Evolutionary conservation across 495 filamentous ascomycete genomes (phyloP), one percentile per base, ranked within the genome.

Genomic region (Bacidia gigantensis): DNA sequence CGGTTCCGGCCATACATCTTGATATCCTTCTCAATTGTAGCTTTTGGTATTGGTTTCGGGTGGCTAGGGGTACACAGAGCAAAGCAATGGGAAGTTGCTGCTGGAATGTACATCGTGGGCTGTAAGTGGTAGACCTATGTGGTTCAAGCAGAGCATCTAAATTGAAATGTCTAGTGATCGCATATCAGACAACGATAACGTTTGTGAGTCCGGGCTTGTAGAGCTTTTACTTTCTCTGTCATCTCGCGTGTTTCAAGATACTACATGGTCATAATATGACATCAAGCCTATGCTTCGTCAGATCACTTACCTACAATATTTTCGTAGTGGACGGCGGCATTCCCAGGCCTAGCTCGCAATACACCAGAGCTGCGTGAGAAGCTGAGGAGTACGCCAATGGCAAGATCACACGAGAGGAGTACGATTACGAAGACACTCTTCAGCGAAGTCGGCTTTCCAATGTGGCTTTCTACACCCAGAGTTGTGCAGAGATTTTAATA

Each of bases 181-280:
- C 78, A 22, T 81, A 82, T 58, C 79, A 83, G 63, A 80, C 78
- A 0, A 78, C 75, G 1, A 65, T 83, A 48, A 82, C 79, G 11
- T 83, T 81, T 62, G 29, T 35, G 14, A 35, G 29, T 35, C 7
- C 7, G 14, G 29, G 29, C 14, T 35, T 35, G 5, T 5, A 14
- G 29, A 35, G 7, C 14, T 14, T 35, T 7, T 35, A 35, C n/a
- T n/a, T n/a, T n/a, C n/a, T n/a, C n/a, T n/a, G n/a, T n/a, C n/a
- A n/a, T n/a, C n/a, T n/a, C n/a, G n/a, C n/a, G n/a, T n/a, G n/a
- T n/a, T n/a, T n/a, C n/a, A n/a, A n/a, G n/a, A n/a, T n/a, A n/a
- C n/a, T n/a, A n/a, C n/a, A n/a, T n/a, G n/a, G n/a, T n/a, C n/a
- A n/a, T n/a, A n/a, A n/a, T n/a, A n/a, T n/a, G n/a, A n/a, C n/a